These are phyloP conservation scores for Tulasnella sp. DNA, from an alignment of 768 basidiomycete species.

Conservation along the genomic window DNA sequence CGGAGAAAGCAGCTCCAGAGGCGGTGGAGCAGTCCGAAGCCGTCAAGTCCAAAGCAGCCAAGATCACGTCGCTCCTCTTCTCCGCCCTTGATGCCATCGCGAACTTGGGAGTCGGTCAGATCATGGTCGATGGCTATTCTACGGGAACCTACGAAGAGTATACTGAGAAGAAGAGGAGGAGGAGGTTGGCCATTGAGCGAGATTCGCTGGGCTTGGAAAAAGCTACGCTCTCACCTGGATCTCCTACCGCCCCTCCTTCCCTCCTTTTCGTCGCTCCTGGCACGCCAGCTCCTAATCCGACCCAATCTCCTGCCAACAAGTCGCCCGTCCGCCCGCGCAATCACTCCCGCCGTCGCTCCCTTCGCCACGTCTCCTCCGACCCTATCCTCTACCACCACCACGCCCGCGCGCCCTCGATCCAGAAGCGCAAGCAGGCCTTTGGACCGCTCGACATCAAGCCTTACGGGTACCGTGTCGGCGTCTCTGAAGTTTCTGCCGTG, in stretches of 20 bases:
- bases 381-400: constrained; percentile 23
- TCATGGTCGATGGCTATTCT: constrained; percentile 7
- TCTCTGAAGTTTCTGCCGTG: constrained; percentile 8
- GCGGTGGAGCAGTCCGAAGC: background rate
- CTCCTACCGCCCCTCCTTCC: background rate
- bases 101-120: background rate
- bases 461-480: constrained; percentile 24
- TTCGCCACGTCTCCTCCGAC: constrained; percentile 4
- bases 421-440: constrained; percentile 23
- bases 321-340: background rate
- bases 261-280: background rate
- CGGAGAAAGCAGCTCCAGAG: background rate
- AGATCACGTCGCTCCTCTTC: constrained; percentile 8
- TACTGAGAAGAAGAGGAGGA: background rate
- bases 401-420: constrained; percentile 15
- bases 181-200: background rate
- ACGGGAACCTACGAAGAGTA: background rate
- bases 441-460: constrained; percentile 27
- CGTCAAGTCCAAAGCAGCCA: background rate
- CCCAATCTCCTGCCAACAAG: background rate
- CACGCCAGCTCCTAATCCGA: background rate
- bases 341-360: background rate
- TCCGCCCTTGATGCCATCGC: background rate
- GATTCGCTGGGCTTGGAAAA: constrained; percentile 13
- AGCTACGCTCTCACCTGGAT: constrained; percentile 1